Evolutionary conservation across 305 asterid genomes (phyloP), one percentile per base, ranked within the genome.

Genomic region (Solanum hybrid): DNA sequence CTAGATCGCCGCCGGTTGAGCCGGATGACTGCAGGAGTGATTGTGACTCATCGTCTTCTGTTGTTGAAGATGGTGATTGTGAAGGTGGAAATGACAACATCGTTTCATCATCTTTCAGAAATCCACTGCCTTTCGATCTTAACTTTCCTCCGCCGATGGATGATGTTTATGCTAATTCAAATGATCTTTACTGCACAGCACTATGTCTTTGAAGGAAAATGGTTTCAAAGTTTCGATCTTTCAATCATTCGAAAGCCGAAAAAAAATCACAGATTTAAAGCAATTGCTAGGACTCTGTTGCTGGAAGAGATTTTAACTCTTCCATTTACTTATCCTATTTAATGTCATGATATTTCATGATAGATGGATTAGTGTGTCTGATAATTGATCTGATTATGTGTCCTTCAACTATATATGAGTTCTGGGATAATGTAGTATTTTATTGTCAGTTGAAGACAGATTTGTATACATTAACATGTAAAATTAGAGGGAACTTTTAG

Each of bases 1-100:
- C 94, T 19, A 89, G 93, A 86, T 92, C 93, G 71, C 95, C 95
- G 81, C 93, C 95, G 45, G 75, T 94, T 60, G 93, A 17, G 79
- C 95, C 92, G 7, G 94, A 92, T 38, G 96, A 94, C 75, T 93
- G 95, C 82, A 93, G 85, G 69, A 94, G 96, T 92, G 95, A 93
- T 85, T 94, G 96, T 85, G 95, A 93, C 86, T 94, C 95, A 27
- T 94, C 96, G 2, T 94, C 94, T 13, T 93, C 94, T 36, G 95
- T 94, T 66, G 93, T 94, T n/a, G 96, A 93, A 82, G 95, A 94
- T 79, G 91, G 90, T 34, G 94, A 90, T 69, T 91, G 92, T 81
- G 96, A 90, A 85, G 60, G 32, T 15, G 86, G 29, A 2, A 40
- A 81, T 35, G 76, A 51, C 17, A 34, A 72, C 37, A 89, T 92